Conservation (phyloP, 148 eudicot species). For the Spergularia marina region DNA sequence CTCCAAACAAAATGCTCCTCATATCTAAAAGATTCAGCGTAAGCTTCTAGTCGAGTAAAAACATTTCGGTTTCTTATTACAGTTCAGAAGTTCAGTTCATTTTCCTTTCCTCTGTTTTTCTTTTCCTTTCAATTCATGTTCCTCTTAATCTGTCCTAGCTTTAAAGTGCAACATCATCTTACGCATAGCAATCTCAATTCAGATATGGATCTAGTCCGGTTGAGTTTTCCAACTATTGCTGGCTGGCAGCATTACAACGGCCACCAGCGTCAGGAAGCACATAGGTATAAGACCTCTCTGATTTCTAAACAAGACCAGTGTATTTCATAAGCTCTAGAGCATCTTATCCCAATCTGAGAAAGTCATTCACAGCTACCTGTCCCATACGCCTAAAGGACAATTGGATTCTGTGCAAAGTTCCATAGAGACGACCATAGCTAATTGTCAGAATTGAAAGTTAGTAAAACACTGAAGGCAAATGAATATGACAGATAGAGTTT, state of each 20-base stretch:
- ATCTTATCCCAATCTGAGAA: background rate
- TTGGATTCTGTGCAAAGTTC: background rate
- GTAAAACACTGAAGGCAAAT: background rate
- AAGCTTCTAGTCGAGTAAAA: no score
- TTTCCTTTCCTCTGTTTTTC: no score
- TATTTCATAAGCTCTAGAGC: background rate
- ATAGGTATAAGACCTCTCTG: background rate
- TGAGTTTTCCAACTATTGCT: background rate
- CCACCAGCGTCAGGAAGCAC: background rate
- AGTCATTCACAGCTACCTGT: background rate
- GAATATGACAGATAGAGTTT: background rate
- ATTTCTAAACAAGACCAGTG: background rate
- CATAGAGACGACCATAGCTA: background rate
- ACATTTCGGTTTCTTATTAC: no score
- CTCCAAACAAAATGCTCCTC: no score
- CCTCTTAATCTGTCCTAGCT: no score
- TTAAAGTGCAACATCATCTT: no score
- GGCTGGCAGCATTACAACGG: background rate
- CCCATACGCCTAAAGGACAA: background rate
- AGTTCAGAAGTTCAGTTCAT: no score
- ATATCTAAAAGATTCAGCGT: no score
- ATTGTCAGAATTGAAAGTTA: background rate
- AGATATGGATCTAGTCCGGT: no score
- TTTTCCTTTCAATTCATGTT: no score
- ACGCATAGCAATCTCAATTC: no score